phyloP scores from a whole-genome alignment of 176 grass and related monocot genomes.

The Musa acuminata region DNA sequence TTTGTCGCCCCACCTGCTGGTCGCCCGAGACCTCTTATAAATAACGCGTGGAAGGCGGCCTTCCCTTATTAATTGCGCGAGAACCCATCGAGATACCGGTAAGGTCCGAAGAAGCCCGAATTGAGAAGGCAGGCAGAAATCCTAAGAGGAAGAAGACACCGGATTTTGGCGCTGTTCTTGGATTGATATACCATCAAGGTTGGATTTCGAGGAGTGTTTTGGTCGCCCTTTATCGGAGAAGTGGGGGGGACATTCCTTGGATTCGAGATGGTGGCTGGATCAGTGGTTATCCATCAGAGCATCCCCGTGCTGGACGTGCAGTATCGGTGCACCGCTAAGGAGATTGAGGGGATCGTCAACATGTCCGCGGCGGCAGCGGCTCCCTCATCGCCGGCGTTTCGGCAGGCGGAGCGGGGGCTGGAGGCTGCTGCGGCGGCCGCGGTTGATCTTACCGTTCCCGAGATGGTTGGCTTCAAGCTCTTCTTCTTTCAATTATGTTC shows the following conservation, averaged over 20 bases:
- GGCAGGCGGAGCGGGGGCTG: neutral
- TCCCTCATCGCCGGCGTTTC: neutral
- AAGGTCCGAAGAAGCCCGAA: neutral
- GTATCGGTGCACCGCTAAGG: constrained; percentile 1
- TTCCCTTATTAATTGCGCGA: neutral
- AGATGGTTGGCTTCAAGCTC: neutral
- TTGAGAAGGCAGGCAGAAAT: neutral
- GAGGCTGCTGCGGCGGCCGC: neutral
- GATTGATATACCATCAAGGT: neutral
- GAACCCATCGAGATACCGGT: neutral
- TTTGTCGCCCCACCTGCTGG: neutral
- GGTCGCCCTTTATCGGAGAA: neutral
- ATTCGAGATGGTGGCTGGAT: constrained; percentile 12
- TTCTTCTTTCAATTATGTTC: neutral
- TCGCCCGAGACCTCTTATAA: neutral
- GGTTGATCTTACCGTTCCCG: neutral
- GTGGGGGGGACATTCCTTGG: neutral
- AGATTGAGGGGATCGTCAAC: constrained; percentile 8
- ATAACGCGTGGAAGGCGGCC: neutral
- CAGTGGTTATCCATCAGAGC: constrained; percentile 11
- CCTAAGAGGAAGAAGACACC: neutral
- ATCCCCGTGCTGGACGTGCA: constrained; percentile 9
- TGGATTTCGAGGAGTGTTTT: neutral
- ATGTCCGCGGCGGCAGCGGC: neutral
- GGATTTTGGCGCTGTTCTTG: neutral